Evolutionary conservation across 495 filamentous ascomycete genomes (phyloP), one percentile per base, ranked within the genome.

Genomic region (Tetracladium setigerum): DNA sequence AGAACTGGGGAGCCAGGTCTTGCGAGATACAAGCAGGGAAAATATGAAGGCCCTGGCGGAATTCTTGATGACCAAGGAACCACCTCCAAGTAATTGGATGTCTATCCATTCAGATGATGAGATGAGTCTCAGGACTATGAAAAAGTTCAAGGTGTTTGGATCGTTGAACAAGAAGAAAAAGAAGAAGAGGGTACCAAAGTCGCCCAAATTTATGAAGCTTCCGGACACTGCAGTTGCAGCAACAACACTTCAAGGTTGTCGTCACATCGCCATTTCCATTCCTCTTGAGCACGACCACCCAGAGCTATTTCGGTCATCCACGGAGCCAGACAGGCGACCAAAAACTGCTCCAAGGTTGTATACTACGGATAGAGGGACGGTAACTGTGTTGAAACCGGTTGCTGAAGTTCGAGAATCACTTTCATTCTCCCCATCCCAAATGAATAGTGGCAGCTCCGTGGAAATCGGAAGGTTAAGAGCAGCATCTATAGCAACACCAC

Each of bases 221-320:
- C 72, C 74, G 10, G 70, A 75, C 49, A 65, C 64, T 32, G 67
- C 72, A 1, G 62, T 72, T 8, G 63, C 66, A 8, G 64, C 67
- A 3, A 64, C 54, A 18, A 72, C 67, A 0, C 67, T 46, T 0
- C 60, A 49, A 2, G 72, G 72, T 2, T 58, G 67, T 44, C 62
- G 65, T 1, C 65, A 77, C 49, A 74, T 76, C 52, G 71, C 71
- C 13, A 76, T 76, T 36, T 72, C 72, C 17, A 73, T 76, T 14
- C 72, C 73, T 4, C 36, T 53, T 35, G 51, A 58, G 34, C 38
- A 58, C 39, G 55, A 58, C 39, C 50, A 51, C 18, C 38, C 45
- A 2, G 36, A 48, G 22, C 22, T 27, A 27, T 27, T 27, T 27
- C 22, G 7, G 22, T 7, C 22, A 27, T 31, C 27, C 15, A 24